These are phyloP conservation scores for Phytophthora crassamura DNA, from an alignment of 352 stramenopile species.

Conservation along the genomic window DNA sequence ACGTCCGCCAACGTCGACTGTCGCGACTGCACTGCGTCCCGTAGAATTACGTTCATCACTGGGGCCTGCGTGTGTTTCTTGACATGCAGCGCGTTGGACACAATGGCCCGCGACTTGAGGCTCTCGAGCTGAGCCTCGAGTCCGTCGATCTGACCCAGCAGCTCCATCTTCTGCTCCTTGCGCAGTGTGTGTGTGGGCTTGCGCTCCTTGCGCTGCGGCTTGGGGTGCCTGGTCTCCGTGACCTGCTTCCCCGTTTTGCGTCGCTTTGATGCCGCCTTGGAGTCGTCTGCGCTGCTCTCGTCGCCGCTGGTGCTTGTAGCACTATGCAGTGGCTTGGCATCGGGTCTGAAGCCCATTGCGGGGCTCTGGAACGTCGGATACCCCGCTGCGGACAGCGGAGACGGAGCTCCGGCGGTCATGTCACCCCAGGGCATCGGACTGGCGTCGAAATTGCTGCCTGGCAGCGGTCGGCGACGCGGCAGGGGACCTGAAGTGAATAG, in stretches of 20 bases:
- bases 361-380: conserved; percentile 12
- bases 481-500: conserved; percentile 3
- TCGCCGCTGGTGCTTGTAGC: conserved; percentile 31
- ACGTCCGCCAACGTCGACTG: conserved; percentile 39
- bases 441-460: conserved; percentile 12
- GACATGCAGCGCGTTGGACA: conserved; percentile 42
- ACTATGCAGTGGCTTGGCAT: conserved; percentile 1
- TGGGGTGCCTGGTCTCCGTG: conserved; percentile 6
- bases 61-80: conserved; percentile 41
- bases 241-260: conserved; percentile 1
- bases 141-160: conserved; percentile 30
- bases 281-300: conserved; percentile 28
- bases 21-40: conserved; percentile 37
- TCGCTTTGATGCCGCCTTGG: conserved; percentile 15
- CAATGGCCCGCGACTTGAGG: conserved; percentile 43
- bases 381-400: not conserved
- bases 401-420: not conserved
- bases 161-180: conserved; percentile 38
- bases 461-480: conserved; percentile 23
- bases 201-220: conserved; percentile 30
- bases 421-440: conserved; percentile 1
- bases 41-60: conserved; percentile 43
- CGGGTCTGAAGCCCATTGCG: not conserved
- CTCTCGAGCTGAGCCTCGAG: conserved; percentile 37
- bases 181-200: conserved; percentile 39